Conservation (phyloP, 139 green algal species). For the Tetradesmus lagerheimii region DNA sequence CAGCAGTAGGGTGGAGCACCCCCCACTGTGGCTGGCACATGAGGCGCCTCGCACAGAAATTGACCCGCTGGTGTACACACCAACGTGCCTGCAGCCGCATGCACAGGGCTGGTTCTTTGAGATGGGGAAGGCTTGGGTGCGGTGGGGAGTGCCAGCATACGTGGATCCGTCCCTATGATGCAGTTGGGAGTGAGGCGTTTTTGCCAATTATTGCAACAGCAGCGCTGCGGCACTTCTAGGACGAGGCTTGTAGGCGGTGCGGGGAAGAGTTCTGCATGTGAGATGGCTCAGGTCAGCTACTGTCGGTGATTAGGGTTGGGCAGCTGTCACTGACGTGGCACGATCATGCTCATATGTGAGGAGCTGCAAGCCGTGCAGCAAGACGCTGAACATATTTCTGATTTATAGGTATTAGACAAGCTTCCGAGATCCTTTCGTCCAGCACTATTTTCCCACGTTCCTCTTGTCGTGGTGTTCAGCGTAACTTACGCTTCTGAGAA, state of each 20-base stretch:
- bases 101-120: constrained; percentile 54
- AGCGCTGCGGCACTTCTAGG: background rate
- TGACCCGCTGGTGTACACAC: constrained; percentile 55
- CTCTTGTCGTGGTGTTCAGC: background rate
- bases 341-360: background rate
- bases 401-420: too few relatives aligned
- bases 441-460: background rate
- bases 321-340: background rate
- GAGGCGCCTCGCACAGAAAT: constrained; percentile 45
- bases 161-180: background rate
- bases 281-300: background rate
- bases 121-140: constrained; percentile 52
- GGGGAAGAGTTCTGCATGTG: background rate
- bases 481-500: background rate
- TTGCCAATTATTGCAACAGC: too few relatives aligned
- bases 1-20: constrained; percentile 35
- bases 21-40: constrained; percentile 55
- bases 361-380: background rate
- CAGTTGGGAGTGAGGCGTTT: too few relatives aligned
- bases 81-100: constrained; percentile 49
- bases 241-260: background rate
- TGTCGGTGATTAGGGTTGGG: background rate
- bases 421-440: background rate
- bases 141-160: constrained; percentile 51
- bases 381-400: too few relatives aligned